A percentile compares a stretch with the other conserved stretches of the same genome.
These are phyloP conservation scores for Alternaria angustiovoidea DNA, from an alignment of 2,329 filamentous ascomycete genomes.

Conservation along the genomic window DNA sequence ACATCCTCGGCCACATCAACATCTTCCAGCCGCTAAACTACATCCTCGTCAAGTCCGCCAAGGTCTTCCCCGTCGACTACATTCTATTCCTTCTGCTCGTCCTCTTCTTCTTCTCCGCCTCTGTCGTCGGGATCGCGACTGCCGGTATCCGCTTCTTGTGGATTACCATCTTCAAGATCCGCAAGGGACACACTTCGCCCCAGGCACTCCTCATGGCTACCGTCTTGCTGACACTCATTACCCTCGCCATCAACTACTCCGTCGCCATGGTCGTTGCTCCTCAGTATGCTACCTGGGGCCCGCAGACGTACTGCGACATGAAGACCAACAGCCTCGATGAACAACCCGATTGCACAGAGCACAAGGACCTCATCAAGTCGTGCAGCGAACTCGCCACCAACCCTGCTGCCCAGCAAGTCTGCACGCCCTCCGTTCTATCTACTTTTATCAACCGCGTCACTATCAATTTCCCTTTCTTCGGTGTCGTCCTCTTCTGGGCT, in stretches of 20 bases:
- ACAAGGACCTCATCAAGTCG: conserved; percentile 75
- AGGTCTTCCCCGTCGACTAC: conserved; percentile 91
- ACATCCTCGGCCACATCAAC: conserved; percentile 86
- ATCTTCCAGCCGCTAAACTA: conserved; percentile 96
- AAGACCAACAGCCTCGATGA: conserved; percentile 67
- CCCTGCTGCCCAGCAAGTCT: conserved; percentile 77
- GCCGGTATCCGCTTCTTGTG: conserved; percentile 96
- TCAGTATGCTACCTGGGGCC: conserved; percentile 92
- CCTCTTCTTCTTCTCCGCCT: conserved; percentile 86
- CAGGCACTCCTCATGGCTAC: conserved; percentile 92
- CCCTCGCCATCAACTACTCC: conserved; percentile 90
- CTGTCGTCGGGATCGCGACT: conserved; percentile 83
- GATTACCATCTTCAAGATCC: conserved; percentile 91
- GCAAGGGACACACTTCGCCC: conserved; percentile 86
- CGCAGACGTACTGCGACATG: conserved; percentile 90
- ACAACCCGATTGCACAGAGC: conserved; percentile 77
- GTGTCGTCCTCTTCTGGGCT: conserved; percentile 91
- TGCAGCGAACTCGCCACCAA: conserved; percentile 81
- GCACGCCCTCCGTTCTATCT: conserved; percentile 89
- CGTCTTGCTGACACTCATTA: conserved; percentile 87
- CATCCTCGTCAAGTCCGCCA: conserved; percentile 81
- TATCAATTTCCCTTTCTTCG: conserved; percentile 95
- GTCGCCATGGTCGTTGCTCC: conserved; percentile 94
- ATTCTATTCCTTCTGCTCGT: conserved; percentile 85
- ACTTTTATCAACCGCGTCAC: conserved; percentile 93